phyloP scores from a whole-genome alignment of 2,329 filamentous ascomycete species.

The Pseudogymnoascus sp. region DNA sequence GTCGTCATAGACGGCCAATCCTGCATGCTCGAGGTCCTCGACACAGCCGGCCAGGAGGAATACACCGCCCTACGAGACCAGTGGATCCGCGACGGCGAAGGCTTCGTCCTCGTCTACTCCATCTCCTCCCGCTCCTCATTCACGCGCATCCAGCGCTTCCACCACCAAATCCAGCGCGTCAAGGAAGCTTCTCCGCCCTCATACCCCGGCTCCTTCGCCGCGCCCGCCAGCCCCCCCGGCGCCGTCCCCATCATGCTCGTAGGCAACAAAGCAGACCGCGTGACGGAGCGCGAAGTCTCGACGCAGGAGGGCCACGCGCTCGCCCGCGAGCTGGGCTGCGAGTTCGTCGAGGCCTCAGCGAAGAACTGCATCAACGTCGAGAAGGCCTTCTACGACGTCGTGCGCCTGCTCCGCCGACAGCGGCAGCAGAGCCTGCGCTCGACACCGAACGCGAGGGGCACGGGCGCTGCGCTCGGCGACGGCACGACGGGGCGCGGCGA shows the following conservation, averaged over 20 bases:
- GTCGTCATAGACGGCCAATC: conserved; percentile 90
- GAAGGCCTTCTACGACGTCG: conserved; percentile 97
- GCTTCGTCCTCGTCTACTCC: conserved; percentile 95
- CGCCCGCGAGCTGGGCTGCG: conserved; percentile 85
- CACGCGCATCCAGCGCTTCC: conserved; percentile 87
- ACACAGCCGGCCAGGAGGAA: conserved; percentile 97
- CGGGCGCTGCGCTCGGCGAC: conserved; percentile 12
- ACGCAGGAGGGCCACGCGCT: conserved; percentile 92
- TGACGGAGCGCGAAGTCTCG: conserved; percentile 91
- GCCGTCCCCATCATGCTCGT: conserved; percentile 95
- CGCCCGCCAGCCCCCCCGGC: conserved; percentile 45
- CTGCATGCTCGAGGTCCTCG: conserved; percentile 95
- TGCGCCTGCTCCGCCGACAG: conserved; percentile 80
- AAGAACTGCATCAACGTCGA: conserved; percentile 99
- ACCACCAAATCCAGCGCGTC: conserved; percentile 93
- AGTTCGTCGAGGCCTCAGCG: conserved; percentile 93
- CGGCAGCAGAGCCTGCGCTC: conserved; percentile 42
- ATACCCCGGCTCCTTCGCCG: conserved; percentile 57
- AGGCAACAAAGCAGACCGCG: conserved; percentile 95
- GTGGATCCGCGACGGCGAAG: conserved; percentile 97
- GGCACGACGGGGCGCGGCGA: conserved; percentile 15
- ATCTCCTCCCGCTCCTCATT: conserved; percentile 97
- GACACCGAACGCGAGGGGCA: conserved; percentile 18
- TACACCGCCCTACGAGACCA: conserved; percentile 95
- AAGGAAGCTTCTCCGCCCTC: conserved; percentile 82